Percentiles rank a stretch among this genome's conserved stretches.
Evolutionary conservation across 805 yeast species (phyloP).

Genomic region (Sungouiella blattae): DNA sequence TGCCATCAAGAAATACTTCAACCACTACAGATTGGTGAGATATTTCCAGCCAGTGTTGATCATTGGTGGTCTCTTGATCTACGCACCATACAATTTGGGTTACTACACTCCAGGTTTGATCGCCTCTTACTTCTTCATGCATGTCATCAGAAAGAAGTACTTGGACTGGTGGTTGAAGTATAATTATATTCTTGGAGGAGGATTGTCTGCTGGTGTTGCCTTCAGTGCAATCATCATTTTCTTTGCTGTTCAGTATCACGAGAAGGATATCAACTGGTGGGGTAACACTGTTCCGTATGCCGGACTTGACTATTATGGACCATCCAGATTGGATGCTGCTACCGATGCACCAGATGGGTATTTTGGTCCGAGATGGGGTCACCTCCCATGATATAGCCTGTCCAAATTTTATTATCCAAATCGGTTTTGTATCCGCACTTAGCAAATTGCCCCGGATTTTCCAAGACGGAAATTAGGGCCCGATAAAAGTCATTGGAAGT

Average conservation of each 20-base stretch:
- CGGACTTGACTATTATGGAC: constrained; percentile 34
- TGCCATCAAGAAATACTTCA: constrained; percentile 19
- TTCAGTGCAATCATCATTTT: constrained; percentile 32
- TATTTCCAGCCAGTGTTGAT: constrained; percentile 33
- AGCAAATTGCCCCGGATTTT: too few species aligned
- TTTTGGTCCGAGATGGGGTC: constrained; percentile 19
- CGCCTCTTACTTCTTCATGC: constrained; percentile 25
- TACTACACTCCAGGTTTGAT: constrained; percentile 29
- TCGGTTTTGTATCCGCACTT: too few species aligned
- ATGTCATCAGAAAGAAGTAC: constrained; percentile 23
- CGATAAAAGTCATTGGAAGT: too few species aligned
- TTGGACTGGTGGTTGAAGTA: constrained; percentile 35
- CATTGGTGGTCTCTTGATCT: constrained; percentile 29
- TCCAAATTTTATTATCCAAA: too few species aligned
- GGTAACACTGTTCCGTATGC: constrained; percentile 22
- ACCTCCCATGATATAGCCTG: constrained; percentile 15
- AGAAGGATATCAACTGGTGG: constrained; percentile 23
- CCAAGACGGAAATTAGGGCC: too few species aligned
- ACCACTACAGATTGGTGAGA: constrained; percentile 17
- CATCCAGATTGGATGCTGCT: constrained; percentile 2
- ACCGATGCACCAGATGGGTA: constrained; percentile 17
- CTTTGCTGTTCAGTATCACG: constrained; percentile 35
- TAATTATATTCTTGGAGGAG: constrained; percentile 29
- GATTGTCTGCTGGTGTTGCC: constrained; percentile 32
- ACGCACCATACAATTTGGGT: constrained; percentile 31